These are phyloP conservation scores for Fusarium secorum DNA, from an alignment of 2,329 filamentous ascomycete species.

Conservation along the genomic window DNA sequence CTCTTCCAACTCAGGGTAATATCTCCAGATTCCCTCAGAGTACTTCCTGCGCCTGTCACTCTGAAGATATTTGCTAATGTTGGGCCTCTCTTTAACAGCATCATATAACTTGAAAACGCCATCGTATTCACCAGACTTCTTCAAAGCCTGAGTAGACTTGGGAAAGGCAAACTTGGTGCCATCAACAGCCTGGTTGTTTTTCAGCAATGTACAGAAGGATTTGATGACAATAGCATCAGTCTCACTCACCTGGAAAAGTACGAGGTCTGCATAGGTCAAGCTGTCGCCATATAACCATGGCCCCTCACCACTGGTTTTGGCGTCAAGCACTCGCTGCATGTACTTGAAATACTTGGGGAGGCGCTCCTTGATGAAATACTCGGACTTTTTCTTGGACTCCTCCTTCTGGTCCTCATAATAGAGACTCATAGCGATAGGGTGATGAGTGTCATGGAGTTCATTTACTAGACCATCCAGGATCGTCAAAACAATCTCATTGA, in stretches of 20 bases:
- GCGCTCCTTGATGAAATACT: conserved; percentile 65
- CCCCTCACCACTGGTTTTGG: conserved; percentile 62
- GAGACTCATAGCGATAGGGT: conserved; percentile 66
- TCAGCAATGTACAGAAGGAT: conserved; percentile 45
- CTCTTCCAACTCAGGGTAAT: conserved; percentile 76
- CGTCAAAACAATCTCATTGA: conserved; percentile 72
- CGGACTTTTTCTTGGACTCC: conserved; percentile 66
- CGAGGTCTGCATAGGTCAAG: conserved; percentile 76
- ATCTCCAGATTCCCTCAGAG: conserved; percentile 70
- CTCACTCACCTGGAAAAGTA: conserved; percentile 70
- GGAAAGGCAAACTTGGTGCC: conserved; percentile 74
- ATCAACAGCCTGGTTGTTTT: conserved; percentile 49
- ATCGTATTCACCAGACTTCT: conserved; percentile 64
- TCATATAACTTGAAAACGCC: conserved; percentile 71
- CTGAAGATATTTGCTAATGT: conserved; percentile 72
- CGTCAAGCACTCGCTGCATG: conserved; percentile 70
- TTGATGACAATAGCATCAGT: fast-evolving
- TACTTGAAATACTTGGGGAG: conserved; percentile 77
- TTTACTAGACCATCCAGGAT: conserved; percentile 74
- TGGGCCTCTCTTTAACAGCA: conserved; percentile 67
- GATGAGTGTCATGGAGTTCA: conserved; percentile 79
- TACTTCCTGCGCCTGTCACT: conserved; percentile 71
- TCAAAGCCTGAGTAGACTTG: conserved; percentile 66
- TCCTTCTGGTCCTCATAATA: conserved; percentile 81
- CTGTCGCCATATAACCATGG: conserved; percentile 71